phyloP scores from a whole-genome alignment of 208 protist species.

The Leishmania arabica region DNA sequence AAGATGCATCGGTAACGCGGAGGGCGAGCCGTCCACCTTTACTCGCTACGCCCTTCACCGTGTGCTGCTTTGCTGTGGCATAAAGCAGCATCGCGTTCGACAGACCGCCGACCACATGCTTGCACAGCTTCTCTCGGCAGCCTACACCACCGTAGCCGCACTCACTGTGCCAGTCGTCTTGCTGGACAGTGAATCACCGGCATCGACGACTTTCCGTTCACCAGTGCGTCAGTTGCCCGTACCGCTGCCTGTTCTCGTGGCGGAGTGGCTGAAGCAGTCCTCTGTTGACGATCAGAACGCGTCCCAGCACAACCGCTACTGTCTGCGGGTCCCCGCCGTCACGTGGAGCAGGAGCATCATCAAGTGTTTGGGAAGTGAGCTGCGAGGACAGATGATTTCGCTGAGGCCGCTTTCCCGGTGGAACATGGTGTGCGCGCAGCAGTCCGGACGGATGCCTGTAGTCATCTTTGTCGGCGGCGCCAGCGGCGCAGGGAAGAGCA shows the following conservation, averaged over 20 bases:
- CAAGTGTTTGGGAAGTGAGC: conserved; percentile 26
- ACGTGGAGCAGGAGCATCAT: conserved; percentile 14
- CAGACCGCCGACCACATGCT: conserved; percentile 33
- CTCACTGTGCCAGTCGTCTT: background rate
- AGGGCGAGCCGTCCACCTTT: background rate
- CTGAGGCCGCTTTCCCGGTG: conserved; percentile 44
- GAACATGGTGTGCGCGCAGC: conserved; percentile 34
- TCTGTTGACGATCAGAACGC: background rate
- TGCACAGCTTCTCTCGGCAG: conserved; percentile 30
- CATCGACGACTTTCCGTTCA: background rate
- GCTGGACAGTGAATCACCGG: background rate
- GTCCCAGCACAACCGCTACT: conserved; percentile 1
- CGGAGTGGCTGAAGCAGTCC: conserved; percentile 20
- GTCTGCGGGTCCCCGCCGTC: conserved; percentile 9
- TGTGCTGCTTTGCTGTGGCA: conserved; percentile 41
- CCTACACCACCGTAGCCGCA: conserved; percentile 8
- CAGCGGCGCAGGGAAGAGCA: conserved; percentile 92
- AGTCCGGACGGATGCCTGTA: conserved; percentile 62
- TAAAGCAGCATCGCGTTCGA: conserved; percentile 55
- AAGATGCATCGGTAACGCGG: background rate
- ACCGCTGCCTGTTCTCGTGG: conserved; percentile 9
- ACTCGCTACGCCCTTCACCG: conserved; percentile 23
- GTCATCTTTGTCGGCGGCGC: conserved; percentile 92
- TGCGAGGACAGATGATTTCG: conserved; percentile 53
- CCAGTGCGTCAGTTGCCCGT: conserved; percentile 5